Conservation (phyloP, 768 basidiomycete species). For the Boletellus sp. region DNA sequence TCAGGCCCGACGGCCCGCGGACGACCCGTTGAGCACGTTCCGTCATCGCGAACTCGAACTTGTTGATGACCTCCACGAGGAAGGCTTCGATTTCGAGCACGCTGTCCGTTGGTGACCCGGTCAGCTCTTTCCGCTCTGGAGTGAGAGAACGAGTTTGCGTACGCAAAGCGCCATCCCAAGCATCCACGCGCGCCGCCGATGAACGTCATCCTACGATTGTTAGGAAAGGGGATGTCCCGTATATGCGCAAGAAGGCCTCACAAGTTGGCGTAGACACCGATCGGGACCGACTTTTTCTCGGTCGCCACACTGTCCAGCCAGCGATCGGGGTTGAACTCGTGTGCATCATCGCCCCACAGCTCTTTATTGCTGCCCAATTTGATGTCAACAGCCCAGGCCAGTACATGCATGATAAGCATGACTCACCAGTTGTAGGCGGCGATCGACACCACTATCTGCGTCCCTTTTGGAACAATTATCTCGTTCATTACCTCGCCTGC, state of each 20-base stretch:
- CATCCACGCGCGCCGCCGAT: constrained; percentile 18
- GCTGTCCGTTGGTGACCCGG: constrained; percentile 12
- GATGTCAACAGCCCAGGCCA: too few relatives aligned
- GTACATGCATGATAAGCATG: too few relatives aligned
- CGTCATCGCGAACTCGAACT: constrained; percentile 48
- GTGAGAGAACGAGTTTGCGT: background rate
- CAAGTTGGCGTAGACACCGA: constrained; percentile 30
- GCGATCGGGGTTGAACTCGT: constrained; percentile 28
- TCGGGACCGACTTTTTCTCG: constrained; percentile 12
- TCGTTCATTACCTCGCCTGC: constrained; percentile 42
- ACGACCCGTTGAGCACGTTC: constrained; percentile 26
- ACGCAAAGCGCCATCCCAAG: constrained; percentile 33
- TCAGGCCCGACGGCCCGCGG: constrained; percentile 28
- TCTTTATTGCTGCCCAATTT: constrained; percentile 25
- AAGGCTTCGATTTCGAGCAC: constrained; percentile 55
- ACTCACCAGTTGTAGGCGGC: constrained; percentile 24
- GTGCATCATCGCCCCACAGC: constrained; percentile 30
- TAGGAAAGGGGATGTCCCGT: background rate
- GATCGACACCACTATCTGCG: constrained; percentile 32
- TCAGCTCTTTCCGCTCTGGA: background rate
- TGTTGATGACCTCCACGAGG: constrained; percentile 47
- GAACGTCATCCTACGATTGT: constrained; percentile 35
- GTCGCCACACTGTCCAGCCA: constrained; percentile 18
- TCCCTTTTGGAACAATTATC: constrained; percentile 48
- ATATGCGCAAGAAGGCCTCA: constrained; percentile 1